Evolutionary conservation across 73 alveolate genomes (phyloP).

Genomic region (Tetrahymena elliotti): DNA sequence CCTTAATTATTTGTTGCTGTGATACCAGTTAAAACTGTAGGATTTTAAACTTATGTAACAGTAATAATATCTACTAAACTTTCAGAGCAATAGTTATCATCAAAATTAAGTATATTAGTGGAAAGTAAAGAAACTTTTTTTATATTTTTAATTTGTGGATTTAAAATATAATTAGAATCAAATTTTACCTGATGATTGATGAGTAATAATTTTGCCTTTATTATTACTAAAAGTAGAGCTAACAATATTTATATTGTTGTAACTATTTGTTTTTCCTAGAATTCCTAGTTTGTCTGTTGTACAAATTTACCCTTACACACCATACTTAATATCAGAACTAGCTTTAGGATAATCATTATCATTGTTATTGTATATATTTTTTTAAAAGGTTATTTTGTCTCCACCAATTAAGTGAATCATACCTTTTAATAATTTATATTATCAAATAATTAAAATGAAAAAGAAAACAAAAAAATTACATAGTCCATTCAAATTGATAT

Average conservation of each 20-base stretch:
- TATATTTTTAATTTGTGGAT: neutral
- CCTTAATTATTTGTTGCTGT: neutral
- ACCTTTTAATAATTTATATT: neutral
- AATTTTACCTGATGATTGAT: neutral
- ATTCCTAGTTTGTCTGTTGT: neutral
- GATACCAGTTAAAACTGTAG: neutral
- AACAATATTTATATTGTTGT: neutral
- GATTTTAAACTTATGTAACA: neutral
- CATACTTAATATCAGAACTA: neutral
- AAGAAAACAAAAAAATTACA: neutral
- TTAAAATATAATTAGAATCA: neutral
- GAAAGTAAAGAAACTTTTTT: neutral
- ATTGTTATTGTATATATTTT: neutral
- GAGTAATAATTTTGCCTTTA: neutral
- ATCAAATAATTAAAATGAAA: neutral
- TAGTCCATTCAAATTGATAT: neutral
- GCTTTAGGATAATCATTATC: neutral
- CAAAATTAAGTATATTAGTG: neutral
- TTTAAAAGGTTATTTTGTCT: neutral
- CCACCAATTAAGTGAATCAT: neutral
- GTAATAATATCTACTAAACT: neutral
- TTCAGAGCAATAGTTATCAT: neutral
- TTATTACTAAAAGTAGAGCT: neutral
- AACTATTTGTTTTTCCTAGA: neutral
- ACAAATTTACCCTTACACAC: neutral